phyloP scores from a whole-genome alignment of 2,329 filamentous ascomycete genomes.

The Aspergillus alliaceus region DNA sequence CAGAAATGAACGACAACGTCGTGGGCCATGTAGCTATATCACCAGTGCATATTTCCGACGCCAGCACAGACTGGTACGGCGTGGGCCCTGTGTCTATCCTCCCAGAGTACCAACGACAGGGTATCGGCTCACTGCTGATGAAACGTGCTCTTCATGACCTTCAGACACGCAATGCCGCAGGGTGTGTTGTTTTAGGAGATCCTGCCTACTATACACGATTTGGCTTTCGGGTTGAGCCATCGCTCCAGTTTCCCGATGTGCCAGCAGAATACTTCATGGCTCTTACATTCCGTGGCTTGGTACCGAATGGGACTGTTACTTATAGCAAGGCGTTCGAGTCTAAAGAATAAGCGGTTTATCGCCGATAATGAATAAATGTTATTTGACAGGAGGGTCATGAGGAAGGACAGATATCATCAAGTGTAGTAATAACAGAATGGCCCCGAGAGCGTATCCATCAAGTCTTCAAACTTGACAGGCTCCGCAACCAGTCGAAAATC shows the following conservation, averaged over 20 bases:
- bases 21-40: not conserved
- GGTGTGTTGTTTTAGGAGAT: not conserved
- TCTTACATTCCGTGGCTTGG: not conserved
- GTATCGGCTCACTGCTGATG: not conserved
- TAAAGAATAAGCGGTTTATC: too few species aligned
- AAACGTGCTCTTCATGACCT: not conserved
- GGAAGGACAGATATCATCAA: not conserved
- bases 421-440: conserved; percentile 7
- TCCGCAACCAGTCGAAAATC: conserved; percentile 1
- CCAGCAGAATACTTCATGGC: not conserved
- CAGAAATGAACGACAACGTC: not conserved
- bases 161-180: not conserved
- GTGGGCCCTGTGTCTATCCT: not conserved
- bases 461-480: not conserved
- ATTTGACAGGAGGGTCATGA: too few species aligned
- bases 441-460: conserved; percentile 1
- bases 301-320: not conserved
- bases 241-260: not conserved
- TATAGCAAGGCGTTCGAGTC: not conserved
- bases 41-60: not conserved
- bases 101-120: not conserved
- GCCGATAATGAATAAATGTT: too few species aligned
- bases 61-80: not conserved
- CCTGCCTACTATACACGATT: not conserved
- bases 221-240: not conserved